phyloP scores from a whole-genome alignment of 192 early-diverging fungal species.

The Umbelopsis sp. region DNA sequence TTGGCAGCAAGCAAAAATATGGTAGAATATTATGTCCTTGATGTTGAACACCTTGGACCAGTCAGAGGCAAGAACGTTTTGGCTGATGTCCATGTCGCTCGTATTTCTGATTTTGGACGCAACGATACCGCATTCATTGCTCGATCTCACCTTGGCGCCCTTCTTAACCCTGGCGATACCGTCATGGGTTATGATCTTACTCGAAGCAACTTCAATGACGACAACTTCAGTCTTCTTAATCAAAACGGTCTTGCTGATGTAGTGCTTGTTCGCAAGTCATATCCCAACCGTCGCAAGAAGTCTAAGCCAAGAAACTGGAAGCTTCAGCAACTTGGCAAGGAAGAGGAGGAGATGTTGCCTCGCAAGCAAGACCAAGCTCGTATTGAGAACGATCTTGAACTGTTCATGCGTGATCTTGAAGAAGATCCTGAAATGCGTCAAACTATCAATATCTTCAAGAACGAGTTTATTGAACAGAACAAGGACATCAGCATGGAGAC shows the following conservation, averaged over 20 bases:
- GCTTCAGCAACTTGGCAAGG: slow-evolving; percentile 85
- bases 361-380: slow-evolving; percentile 76
- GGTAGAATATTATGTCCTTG: slow-evolving; percentile 94
- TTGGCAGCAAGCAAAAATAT: slow-evolving; percentile 80
- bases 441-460: slow-evolving; percentile 94
- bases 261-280: slow-evolving; percentile 90
- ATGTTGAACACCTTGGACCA: slow-evolving; percentile 84
- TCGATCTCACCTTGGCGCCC: slow-evolving; percentile 89
- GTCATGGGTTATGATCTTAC: slow-evolving; percentile 89
- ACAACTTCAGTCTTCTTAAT: slow-evolving; percentile 74
- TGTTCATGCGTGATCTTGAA: slow-evolving; percentile 97
- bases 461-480: slow-evolving; percentile 35
- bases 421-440: slow-evolving; percentile 96
- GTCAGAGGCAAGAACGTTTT: slow-evolving; percentile 76
- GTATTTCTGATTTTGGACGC: slow-evolving; percentile 73
- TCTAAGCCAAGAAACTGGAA: slow-evolving; percentile 88
- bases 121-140: slow-evolving; percentile 88
- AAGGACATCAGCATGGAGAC: slow-evolving; percentile 40
- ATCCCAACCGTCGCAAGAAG: slow-evolving; percentile 88
- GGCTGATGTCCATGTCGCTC: slow-evolving; percentile 87
- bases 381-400: slow-evolving; percentile 89
- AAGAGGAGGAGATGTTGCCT: slow-evolving; percentile 82
- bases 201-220: slow-evolving; percentile 91
- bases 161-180: slow-evolving; percentile 91
- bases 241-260: slow-evolving; percentile 80